Evolutionary conservation across 257 asterid genomes (phyloP), one percentile per base, ranked within the genome.

Genomic region (Osmanthus fragrans): DNA sequence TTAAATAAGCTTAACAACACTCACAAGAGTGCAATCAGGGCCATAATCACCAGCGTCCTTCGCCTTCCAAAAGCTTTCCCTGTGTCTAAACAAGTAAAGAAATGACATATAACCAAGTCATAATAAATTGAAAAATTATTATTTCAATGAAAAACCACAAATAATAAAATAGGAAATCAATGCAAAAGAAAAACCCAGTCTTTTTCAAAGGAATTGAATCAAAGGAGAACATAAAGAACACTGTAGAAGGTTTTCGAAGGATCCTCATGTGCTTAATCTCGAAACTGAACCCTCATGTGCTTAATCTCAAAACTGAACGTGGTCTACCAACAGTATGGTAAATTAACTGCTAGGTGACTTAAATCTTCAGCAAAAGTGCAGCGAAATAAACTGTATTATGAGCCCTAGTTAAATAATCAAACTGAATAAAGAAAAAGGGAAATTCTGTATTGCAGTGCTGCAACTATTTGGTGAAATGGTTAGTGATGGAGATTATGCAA

Each of bases 11-110:
- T 85, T 82, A 82, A 89, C 91, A 60, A 93, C 94, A 73, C 91
- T 87, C 25, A 93, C 90, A 77, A 89, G 96, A 29, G 87, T 91
- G 74, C 96, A 95, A 79, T 84, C n/a, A 30, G 98, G 85, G 3
- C 97, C 92, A 71, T 87, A 90, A 39, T 74, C 81, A 21, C 78
- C 87, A 81, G 80, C 88, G 70, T 93, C 90, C 99, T 21, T 97
- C 98, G 13, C 93, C 92, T 67, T 85, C 91, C 6, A 87, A 64
- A 37, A 95, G 90, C 90, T 81, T 89, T 82, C 80, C 81, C 58
- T 88, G 88, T 47, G 87, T 76, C 97, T 95, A 84, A 71, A n/a
- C 70, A 60, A 54, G n/a, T n/a, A n/a, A n/a, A n/a, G n/a, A n/a
- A n/a, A n/a, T n/a, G n/a, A n/a, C n/a, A n/a, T n/a, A n/a, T n/a